These are phyloP conservation scores for Ophiostoma perfectum DNA, from an alignment of 2,329 filamentous ascomycete species.

Conservation along the genomic window DNA sequence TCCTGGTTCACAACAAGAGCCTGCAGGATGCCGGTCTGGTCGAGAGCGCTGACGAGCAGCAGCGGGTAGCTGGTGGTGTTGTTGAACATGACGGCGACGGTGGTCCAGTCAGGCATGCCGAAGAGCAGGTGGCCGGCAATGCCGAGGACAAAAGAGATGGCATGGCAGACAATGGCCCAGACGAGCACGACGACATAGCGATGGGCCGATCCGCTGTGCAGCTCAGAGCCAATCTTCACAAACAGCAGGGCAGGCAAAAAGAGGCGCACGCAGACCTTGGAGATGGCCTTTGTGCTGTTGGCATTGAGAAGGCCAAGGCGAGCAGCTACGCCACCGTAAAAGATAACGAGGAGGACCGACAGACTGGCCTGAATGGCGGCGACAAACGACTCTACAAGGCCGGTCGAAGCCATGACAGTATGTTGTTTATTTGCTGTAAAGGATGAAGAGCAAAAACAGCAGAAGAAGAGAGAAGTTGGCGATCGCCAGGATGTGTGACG, in stretches of 20 bases:
- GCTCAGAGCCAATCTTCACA: slow-evolving; percentile 41
- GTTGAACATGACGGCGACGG: slow-evolving; percentile 44
- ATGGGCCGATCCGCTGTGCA: slow-evolving; percentile 35
- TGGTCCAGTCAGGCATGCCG: slow-evolving; percentile 43
- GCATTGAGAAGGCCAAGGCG: slow-evolving; percentile 37
- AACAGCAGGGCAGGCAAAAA: slow-evolving; percentile 44
- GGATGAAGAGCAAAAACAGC: neutral
- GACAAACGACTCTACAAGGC: slow-evolving; percentile 38
- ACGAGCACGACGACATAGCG: slow-evolving; percentile 38
- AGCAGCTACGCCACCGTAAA: slow-evolving; percentile 40
- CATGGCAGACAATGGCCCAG: slow-evolving; percentile 40
- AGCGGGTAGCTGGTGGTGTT: slow-evolving; percentile 46
- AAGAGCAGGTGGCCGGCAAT: slow-evolving; percentile 35
- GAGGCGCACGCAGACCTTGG: slow-evolving; percentile 43
- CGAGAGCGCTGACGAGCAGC: slow-evolving; percentile 40
- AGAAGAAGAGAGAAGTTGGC: neutral
- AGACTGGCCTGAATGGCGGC: slow-evolving; percentile 44
- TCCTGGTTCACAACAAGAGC: slow-evolving; percentile 38
- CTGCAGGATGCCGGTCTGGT: slow-evolving; percentile 50
- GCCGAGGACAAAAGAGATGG: slow-evolving; percentile 39
- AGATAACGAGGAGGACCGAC: slow-evolving; percentile 44
- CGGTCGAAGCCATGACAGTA: slow-evolving; percentile 26
- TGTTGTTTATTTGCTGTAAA: neutral
- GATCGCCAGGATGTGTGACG: neutral
- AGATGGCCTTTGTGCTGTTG: slow-evolving; percentile 38